Conservation (phyloP, 768 basidiomycete species). For the Boletales sp. region DNA sequence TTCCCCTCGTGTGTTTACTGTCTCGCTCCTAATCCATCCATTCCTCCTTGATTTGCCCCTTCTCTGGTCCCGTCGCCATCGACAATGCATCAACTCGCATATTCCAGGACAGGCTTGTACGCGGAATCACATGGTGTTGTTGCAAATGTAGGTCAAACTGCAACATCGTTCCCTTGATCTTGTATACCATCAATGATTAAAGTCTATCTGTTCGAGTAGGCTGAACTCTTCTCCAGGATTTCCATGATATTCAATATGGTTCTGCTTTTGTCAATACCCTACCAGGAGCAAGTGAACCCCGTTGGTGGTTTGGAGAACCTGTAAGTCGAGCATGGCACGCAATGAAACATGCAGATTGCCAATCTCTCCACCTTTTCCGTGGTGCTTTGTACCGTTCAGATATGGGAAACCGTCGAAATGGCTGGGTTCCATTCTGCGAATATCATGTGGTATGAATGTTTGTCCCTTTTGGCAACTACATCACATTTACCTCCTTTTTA, state of each 20-base stretch:
- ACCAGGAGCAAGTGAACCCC: conserved; percentile 51
- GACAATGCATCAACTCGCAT: background rate
- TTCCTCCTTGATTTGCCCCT: background rate
- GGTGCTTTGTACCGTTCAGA: conserved; percentile 37
- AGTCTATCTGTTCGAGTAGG: background rate
- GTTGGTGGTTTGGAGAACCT: conserved; percentile 89
- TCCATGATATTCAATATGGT: conserved; percentile 65
- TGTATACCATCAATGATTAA: too few relatives aligned
- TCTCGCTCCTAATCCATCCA: background rate
- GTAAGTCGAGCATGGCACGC: conserved; percentile 37
- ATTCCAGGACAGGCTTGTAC: conserved; percentile 74
- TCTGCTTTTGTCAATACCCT: conserved; percentile 66
- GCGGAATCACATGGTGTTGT: conserved; percentile 87
- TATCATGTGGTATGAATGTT: conserved; percentile 73
- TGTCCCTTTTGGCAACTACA: background rate
- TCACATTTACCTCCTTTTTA: background rate
- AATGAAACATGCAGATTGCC: background rate
- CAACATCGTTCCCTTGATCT: background rate
- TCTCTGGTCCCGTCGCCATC: background rate
- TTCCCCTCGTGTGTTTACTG: conserved; percentile 13
- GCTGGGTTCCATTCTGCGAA: conserved; percentile 76
- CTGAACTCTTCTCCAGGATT: conserved; percentile 51
- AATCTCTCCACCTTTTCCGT: background rate
- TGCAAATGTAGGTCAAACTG: conserved; percentile 58
- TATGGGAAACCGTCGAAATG: conserved; percentile 84